Base-by-base conservation (phyloP, 1,139 yeast genomes). In the Scheffersomyces illinoinensis region DNA sequence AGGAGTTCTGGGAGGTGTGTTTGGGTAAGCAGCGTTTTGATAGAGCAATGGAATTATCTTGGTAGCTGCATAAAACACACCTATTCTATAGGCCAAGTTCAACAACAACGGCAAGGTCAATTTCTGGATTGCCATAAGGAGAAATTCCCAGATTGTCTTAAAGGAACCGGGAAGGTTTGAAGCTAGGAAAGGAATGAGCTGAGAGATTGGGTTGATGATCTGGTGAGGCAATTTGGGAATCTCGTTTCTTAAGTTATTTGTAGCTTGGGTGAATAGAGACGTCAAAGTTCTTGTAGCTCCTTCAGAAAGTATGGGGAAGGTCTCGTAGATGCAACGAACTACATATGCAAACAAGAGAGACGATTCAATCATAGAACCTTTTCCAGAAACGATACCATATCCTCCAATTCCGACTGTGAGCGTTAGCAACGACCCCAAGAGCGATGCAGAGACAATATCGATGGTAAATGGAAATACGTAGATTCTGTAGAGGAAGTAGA, bases 41-140 rank as follows among this genome's bases (percentile, higher is more conserved):
- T 80, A 79, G 61, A 92, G 76, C 21, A 91, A 88, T 1, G 99
- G 98, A 23, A 95, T 91, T 62, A 95, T 93, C 71, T 96, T 88
- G 18, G 98, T 91, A 5, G 98, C 98, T 1, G 97, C 93, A 69
- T 91, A 92, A 68, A 93, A 92, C 4, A 93, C 97, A 2, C 91
- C 83, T 26, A 95, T 86, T 67, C 99, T 83, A 70, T 91, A 93
- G 2, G 93, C 92, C 65, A 95, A 79, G 65, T 93, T 92, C 47
- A 93, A 81, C 50, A 92, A 77, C 24, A 95, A 88, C 2, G 97
- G 91, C 7, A 96, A 86, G 0, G 97, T 90, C 54, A 95, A 82
- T 48, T 93, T 90, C 58, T 87, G 86, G 39, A 87, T 78, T 0
- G 97, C 91, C 57, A 87, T 86, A 23, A 83, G 73, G 57, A 90